Evolutionary conservation across 2,329 filamentous ascomycete genomes (phyloP), one percentile per base, ranked within the genome.

Genomic region (Aspergillus sp.): DNA sequence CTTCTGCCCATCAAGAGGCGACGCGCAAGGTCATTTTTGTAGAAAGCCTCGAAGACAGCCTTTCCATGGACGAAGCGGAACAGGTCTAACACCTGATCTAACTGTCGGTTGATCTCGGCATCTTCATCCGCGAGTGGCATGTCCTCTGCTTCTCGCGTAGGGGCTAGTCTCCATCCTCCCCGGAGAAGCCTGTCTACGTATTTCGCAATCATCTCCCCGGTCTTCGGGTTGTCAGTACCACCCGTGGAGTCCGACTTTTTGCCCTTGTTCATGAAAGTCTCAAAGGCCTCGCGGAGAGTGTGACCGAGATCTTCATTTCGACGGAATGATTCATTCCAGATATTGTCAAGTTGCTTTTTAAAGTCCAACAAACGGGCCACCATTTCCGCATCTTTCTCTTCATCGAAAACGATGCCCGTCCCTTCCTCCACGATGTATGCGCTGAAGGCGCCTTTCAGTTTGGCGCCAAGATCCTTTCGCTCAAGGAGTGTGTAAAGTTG

Each of bases 31-130:
- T 98, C 95, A 69, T 95, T 96, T 80, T 99, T 99, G 83, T 99
- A 99, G 72, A 99, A 99, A 1, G 95, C 93, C 73, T 99, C 95
- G 62, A 99, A 99, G 0, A 97, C 90, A 55, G 96, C 93, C 73
- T 99, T 99, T 64, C 95, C 95, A 70, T 98, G 89, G 35, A 99
- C 91, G 73, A 98, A 98, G 5, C 96, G 87, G 82, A 99, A 99
- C 4, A 99, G 81, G 73, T 98, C 93, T 3, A 99, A 81, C 0
- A 91, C 93, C 70, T 96, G 90, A 66, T 99, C 93, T 11, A 99
- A 82, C 71, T 98, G 95, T 39, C 89, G 86, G 68, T 96, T 92
- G 58, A 99, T 84, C 73, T 97, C 92, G 0, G 89, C 88, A 71
- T 98, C 93, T 71, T 99, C 93, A 66, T 97, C 93, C 33, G 87